These are phyloP conservation scores for Hericium alpestre DNA, from an alignment of 768 basidiomycete species.

Conservation along the genomic window DNA sequence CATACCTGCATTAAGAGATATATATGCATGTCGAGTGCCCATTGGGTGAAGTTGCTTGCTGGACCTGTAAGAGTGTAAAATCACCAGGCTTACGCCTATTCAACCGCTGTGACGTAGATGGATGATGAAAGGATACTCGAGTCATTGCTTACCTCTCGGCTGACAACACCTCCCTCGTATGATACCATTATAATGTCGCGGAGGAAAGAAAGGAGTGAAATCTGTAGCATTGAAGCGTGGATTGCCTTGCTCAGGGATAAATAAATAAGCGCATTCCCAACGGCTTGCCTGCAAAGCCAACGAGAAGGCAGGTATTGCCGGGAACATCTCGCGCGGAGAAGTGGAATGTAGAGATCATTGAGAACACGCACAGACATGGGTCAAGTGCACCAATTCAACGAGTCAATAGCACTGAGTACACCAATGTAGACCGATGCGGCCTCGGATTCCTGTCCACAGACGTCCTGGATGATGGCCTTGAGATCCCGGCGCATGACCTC, in stretches of 20 bases:
- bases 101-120: background rate
- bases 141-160: background rate
- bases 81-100: too few species aligned
- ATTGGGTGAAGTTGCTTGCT: too few species aligned
- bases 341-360: conserved; percentile 74
- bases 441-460: too few species aligned
- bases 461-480: too few species aligned
- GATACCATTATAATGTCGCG: background rate
- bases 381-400: conserved; percentile 2
- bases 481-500: background rate
- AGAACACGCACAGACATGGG: conserved; percentile 3
- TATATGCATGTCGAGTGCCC: too few species aligned
- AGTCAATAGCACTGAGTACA: background rate
- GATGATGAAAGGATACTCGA: background rate
- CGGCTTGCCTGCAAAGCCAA: background rate
- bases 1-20: too few species aligned
- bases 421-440: too few species aligned
- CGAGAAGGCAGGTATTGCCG: conserved; percentile 31
- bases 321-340: conserved; percentile 97
- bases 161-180: background rate
- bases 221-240: too few species aligned
- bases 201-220: background rate
- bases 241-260: background rate
- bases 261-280: background rate
- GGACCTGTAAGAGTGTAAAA: too few species aligned